Conservation (phyloP, 495 filamentous ascomycete species). For the Penicillium diatomitis region DNA sequence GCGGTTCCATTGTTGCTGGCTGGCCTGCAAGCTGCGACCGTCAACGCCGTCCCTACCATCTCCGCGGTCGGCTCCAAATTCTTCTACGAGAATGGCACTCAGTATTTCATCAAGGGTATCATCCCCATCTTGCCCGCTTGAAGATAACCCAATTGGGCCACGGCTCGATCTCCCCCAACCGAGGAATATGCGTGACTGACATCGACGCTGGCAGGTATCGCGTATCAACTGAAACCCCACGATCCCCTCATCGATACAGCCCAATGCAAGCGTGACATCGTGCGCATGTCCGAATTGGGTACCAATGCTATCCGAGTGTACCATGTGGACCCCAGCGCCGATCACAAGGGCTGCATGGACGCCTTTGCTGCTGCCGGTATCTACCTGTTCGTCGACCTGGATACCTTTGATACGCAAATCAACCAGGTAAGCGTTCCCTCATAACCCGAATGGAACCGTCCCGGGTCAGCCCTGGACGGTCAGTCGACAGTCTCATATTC, state of each 20-base stretch:
- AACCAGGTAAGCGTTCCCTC: constrained; percentile 44
- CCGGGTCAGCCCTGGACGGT: too few relatives aligned
- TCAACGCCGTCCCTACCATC: constrained; percentile 45
- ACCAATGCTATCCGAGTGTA: constrained; percentile 85
- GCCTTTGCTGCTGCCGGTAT: constrained; percentile 64
- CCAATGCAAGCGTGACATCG: constrained; percentile 72
- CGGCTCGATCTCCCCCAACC: background rate
- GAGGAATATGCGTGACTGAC: background rate
- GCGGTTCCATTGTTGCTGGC: constrained; percentile 21
- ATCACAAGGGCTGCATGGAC: constrained; percentile 70
- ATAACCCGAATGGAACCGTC: background rate
- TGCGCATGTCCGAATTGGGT: constrained; percentile 69
- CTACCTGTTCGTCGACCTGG: constrained; percentile 74
- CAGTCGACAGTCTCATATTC: background rate
- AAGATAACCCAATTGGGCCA: background rate
- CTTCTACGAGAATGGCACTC: constrained; percentile 65
- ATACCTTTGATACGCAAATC: constrained; percentile 75
- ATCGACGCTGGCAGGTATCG: constrained; percentile 46
- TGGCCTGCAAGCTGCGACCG: constrained; percentile 17
- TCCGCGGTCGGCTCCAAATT: constrained; percentile 72
- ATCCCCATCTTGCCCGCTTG: too few relatives aligned
- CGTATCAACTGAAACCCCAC: constrained; percentile 55
- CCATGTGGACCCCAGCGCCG: constrained; percentile 61
- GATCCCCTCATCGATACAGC: constrained; percentile 68
- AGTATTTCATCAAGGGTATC: constrained; percentile 75